Percentiles rank a stretch among this genome's conserved stretches.
These are phyloP conservation scores for Cladosporium sp. DNA, from an alignment of 2,329 filamentous ascomycete genomes.

Conservation along the genomic window DNA sequence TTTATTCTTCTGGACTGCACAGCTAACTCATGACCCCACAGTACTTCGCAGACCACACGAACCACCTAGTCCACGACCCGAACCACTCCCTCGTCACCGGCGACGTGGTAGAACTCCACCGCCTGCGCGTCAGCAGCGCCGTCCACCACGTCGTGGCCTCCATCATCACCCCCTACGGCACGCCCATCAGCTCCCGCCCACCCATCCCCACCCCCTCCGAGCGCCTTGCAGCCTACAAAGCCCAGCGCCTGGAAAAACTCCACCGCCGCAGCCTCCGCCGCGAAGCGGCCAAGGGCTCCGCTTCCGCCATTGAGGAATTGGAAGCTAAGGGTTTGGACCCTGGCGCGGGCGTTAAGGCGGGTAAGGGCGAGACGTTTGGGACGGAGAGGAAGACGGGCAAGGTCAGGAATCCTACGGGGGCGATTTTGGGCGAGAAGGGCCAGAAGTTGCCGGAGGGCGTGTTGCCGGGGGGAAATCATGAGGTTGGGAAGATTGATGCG, in stretches of 20 bases:
- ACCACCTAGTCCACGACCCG: constrained; percentile 74
- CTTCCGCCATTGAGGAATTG: constrained; percentile 25
- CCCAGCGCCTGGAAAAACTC: constrained; percentile 54
- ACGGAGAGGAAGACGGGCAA: constrained; percentile 21
- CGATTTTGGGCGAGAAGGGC: constrained; percentile 26
- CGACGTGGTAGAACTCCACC: constrained; percentile 69
- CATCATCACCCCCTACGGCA: constrained; percentile 68
- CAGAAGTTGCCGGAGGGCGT: constrained; percentile 30
- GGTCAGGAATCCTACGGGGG: constrained; percentile 19
- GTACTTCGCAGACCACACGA: constrained; percentile 60
- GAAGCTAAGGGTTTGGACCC: constrained; percentile 25
- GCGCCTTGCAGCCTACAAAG: constrained; percentile 51
- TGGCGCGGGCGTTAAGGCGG: constrained; percentile 24
- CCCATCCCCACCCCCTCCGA: constrained; percentile 62
- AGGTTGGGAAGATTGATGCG: constrained; percentile 27
- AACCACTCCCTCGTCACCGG: constrained; percentile 66
- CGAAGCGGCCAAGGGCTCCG: constrained; percentile 27
- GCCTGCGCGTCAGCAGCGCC: constrained; percentile 59
- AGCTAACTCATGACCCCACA: constrained; percentile 28
- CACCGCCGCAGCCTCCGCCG: constrained; percentile 32
- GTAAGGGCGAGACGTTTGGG: constrained; percentile 26
- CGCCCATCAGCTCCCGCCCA: constrained; percentile 59
- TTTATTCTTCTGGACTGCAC: too few species aligned
- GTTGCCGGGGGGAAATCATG: constrained; percentile 28
- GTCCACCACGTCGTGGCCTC: constrained; percentile 71